Conservation (phyloP, 805 yeast species). For the Blastobotrys chiropterorum region DNA sequence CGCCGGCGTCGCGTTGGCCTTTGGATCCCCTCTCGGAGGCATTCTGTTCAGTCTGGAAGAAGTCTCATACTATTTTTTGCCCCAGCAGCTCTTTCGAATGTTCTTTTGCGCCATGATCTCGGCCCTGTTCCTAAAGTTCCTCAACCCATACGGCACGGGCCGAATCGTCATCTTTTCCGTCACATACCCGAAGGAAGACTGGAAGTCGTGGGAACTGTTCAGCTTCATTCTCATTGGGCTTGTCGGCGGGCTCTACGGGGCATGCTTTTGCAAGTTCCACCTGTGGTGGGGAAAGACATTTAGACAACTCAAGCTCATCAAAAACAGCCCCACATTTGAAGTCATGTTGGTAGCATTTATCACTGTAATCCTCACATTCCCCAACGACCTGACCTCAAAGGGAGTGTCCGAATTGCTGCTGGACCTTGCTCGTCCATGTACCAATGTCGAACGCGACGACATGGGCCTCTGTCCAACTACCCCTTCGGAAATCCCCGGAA, state of each 20-base stretch:
- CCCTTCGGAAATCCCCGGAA: constrained; percentile 27
- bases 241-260: constrained; percentile 51
- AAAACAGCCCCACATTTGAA: constrained; percentile 38
- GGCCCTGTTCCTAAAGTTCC: constrained; percentile 44
- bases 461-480: constrained; percentile 26
- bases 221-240: constrained; percentile 44
- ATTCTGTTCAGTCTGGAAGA: constrained; percentile 53
- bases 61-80: constrained; percentile 49
- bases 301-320: constrained; percentile 31
- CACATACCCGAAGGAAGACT: constrained; percentile 40
- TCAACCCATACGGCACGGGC: constrained; percentile 56
- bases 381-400: constrained; percentile 44
- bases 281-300: constrained; percentile 39
- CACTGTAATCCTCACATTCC: constrained; percentile 43
- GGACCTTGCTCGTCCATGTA: constrained; percentile 47
- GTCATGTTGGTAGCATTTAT: constrained; percentile 39
- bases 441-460: constrained; percentile 11
- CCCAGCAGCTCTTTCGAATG: constrained; percentile 47
- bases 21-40: constrained; percentile 57
- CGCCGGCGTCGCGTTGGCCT: constrained; percentile 56
- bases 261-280: constrained; percentile 41
- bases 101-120: constrained; percentile 53
- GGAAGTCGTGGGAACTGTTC: constrained; percentile 44
- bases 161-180: constrained; percentile 52
- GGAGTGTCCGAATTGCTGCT: constrained; percentile 45